Evolutionary conservation across 306 rosid species (phyloP).

Genomic region (Cicer pinnatifidum): DNA sequence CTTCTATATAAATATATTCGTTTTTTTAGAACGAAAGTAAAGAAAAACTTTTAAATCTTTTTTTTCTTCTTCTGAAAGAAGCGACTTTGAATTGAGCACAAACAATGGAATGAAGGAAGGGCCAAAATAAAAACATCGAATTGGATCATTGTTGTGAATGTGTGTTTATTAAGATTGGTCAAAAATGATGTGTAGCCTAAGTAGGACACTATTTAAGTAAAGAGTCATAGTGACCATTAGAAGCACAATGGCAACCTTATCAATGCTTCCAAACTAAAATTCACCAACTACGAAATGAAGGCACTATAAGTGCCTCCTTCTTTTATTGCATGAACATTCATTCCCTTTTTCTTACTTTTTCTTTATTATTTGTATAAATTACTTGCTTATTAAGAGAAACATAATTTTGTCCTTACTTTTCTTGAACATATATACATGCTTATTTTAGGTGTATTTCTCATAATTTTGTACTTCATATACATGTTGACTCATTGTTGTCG

Average conservation of each 20-base stretch:
- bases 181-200: conserved; percentile 36
- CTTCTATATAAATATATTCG: neutral
- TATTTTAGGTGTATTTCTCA: too few species aligned
- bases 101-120: conserved; percentile 27
- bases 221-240: neutral
- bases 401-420: neutral
- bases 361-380: neutral
- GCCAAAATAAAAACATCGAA: conserved; percentile 35
- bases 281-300: conserved; percentile 31
- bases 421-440: neutral
- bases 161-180: conserved; percentile 7
- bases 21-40: neutral
- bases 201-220: conserved; percentile 32
- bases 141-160: neutral
- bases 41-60: neutral
- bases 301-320: conserved; percentile 32
- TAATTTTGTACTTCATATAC: too few species aligned
- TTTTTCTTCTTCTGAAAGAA: neutral
- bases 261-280: conserved; percentile 36
- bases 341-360: neutral
- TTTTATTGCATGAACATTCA: conserved; percentile 34
- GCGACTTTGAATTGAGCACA: conserved; percentile 25
- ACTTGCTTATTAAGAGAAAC: conserved; percentile 20
- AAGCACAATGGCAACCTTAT: neutral
- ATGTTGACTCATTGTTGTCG: too few species aligned